Evolutionary conservation across 768 basidiomycete genomes (phyloP).

Genomic region (Trametes cinnabarina): DNA sequence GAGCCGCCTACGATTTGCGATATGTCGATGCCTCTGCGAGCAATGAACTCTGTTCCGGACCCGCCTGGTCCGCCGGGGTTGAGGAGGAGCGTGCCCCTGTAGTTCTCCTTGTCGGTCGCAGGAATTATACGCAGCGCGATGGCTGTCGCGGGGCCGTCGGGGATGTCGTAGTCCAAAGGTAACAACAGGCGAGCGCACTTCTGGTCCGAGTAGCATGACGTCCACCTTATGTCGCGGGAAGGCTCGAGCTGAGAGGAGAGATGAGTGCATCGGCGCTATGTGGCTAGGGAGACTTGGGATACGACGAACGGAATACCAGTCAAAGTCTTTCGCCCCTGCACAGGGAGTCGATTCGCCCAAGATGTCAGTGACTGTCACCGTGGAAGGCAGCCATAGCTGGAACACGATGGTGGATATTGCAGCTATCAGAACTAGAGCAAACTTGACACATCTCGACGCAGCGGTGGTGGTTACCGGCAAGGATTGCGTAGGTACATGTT

Average conservation of each 20-base stretch:
- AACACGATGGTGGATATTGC: too few relatives aligned
- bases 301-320: too few relatives aligned
- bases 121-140: conserved; percentile 18
- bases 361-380: too few relatives aligned
- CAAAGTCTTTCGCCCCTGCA: too few relatives aligned
- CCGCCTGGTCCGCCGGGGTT: conserved; percentile 18
- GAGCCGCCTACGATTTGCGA: conserved; percentile 15
- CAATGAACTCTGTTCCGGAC: neutral
- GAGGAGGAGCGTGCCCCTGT: conserved; percentile 12
- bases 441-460: neutral
- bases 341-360: too few relatives aligned
- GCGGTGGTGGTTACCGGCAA: too few relatives aligned
- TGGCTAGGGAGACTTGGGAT: too few relatives aligned
- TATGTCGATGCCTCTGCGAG: conserved; percentile 4
- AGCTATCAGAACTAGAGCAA: too few relatives aligned
- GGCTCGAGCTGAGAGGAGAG: neutral
- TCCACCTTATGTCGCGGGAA: conserved; percentile 11
- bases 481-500: too few relatives aligned
- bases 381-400: too few relatives aligned
- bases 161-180: conserved; percentile 17
- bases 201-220: conserved; percentile 12
- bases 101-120: conserved; percentile 5
- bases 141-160: conserved; percentile 14
- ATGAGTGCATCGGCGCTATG: too few relatives aligned
- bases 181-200: conserved; percentile 20